Evolutionary conservation across 2,329 filamentous ascomycete genomes (phyloP).

Genomic region (Aspergillus floridensis): DNA sequence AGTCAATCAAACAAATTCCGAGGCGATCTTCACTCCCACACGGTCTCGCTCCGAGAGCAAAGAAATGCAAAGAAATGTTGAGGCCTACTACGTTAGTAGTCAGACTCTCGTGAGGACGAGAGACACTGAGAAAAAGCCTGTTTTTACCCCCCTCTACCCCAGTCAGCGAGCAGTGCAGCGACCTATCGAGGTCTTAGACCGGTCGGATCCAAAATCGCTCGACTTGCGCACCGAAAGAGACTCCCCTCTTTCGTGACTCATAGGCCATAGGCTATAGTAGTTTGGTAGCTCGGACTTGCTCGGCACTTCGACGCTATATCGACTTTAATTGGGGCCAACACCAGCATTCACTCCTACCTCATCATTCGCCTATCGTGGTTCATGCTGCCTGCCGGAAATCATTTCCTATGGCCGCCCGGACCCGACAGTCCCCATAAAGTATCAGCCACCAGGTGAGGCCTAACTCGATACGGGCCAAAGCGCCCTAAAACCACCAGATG

Average conservation of each 20-base stretch:
- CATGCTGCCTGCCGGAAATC: not conserved
- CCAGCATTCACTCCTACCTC: not conserved
- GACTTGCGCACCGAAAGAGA: no score
- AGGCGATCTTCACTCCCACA: not conserved
- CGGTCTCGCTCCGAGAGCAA: not conserved
- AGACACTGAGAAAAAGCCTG: not conserved
- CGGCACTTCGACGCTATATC: not conserved
- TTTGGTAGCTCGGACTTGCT: not conserved
- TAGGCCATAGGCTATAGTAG: no score
- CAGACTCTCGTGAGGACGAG: no score
- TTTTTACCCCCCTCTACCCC: not conserved
- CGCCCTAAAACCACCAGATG: not conserved
- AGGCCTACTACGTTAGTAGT: not conserved
- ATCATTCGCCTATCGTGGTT: not conserved
- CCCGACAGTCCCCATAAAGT: not conserved
- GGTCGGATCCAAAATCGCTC: no score
- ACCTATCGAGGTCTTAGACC: not conserved
- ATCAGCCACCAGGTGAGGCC: not conserved
- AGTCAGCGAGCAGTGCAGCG: not conserved
- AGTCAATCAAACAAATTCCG: no score
- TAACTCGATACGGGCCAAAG: no score
- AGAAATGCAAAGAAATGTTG: not conserved
- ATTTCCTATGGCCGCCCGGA: not conserved
- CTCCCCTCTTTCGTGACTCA: no score
- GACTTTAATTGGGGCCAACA: not conserved